Evolutionary conservation across 257 asterid genomes (phyloP).

Genomic region (Solanum commersonii): DNA sequence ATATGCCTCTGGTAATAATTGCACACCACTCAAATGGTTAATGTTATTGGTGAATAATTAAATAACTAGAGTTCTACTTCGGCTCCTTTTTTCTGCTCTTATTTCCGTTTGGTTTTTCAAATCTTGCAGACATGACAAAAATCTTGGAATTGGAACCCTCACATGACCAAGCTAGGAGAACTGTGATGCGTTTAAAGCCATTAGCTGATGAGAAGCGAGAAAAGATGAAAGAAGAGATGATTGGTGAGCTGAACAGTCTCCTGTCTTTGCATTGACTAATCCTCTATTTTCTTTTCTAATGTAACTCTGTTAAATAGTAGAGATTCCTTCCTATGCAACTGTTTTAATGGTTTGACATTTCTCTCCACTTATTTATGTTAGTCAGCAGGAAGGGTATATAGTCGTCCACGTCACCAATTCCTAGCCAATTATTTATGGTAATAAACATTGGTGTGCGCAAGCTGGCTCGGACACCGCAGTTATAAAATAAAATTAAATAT

Average conservation of each 20-base stretch:
- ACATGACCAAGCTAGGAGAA: conserved; percentile 72
- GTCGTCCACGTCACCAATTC: neutral
- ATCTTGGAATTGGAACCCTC: conserved; percentile 76
- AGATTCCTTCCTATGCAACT: neutral
- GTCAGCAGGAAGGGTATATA: neutral
- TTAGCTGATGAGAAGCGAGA: conserved; percentile 94
- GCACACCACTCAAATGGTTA: neutral
- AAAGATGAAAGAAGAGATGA: conserved; percentile 98
- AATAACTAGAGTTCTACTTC: neutral
- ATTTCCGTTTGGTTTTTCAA: neutral
- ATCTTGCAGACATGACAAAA: conserved; percentile 61
- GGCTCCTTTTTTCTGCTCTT: neutral
- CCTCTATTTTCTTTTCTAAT: neutral
- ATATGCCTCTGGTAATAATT: neutral
- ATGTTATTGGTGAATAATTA: neutral
- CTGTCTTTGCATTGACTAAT: neutral
- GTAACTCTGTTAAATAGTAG: neutral
- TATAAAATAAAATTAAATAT: neutral
- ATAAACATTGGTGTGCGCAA: neutral
- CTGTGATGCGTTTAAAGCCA: conserved; percentile 69
- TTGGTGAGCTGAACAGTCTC: conserved; percentile 40
- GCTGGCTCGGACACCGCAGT: neutral
- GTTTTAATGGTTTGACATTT: neutral
- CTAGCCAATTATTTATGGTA: neutral
- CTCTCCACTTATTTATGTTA: neutral